These are phyloP conservation scores for Pugionium cornutum DNA, from an alignment of 345 rosid species.

Conservation along the genomic window DNA sequence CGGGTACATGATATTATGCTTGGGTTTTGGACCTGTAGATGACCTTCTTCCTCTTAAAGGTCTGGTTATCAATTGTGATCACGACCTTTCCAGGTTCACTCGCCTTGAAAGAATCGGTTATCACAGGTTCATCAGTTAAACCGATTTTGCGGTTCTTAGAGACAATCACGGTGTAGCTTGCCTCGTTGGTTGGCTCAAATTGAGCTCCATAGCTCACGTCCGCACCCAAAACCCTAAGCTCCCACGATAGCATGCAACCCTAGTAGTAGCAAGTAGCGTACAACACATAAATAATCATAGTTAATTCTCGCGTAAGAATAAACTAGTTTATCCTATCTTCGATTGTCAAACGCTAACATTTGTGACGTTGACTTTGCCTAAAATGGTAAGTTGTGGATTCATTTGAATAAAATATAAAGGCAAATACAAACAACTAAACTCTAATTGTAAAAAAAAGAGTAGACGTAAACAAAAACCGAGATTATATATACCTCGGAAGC, in stretches of 20 bases:
- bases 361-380: too few species aligned
- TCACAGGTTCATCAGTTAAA: slow-evolving; percentile 58
- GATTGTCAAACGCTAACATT: too few species aligned
- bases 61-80: slow-evolving; percentile 50
- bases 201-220: too few species aligned
- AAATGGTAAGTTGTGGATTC: too few species aligned
- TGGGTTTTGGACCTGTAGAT: slow-evolving; percentile 78
- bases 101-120: slow-evolving; percentile 17
- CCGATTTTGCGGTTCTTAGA: slow-evolving; percentile 62
- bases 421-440: too few species aligned
- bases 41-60: slow-evolving; percentile 59
- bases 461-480: background rate
- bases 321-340: background rate
- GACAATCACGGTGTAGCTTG: slow-evolving; percentile 72
- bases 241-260: slow-evolving; percentile 61
- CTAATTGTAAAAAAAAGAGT: background rate
- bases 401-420: too few species aligned
- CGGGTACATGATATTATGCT: slow-evolving; percentile 31
- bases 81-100: slow-evolving; percentile 67
- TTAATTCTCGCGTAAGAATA: slow-evolving; percentile 8
- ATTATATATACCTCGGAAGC: slow-evolving; percentile 37
- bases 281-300: background rate
- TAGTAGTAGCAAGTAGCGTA: slow-evolving; percentile 32
- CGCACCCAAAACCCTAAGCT: slow-evolving; percentile 50
- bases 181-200: slow-evolving; percentile 56